These are phyloP conservation scores for Fusarium proliferatum DNA, from an alignment of 2,329 filamentous ascomycete genomes.

Conservation along the genomic window DNA sequence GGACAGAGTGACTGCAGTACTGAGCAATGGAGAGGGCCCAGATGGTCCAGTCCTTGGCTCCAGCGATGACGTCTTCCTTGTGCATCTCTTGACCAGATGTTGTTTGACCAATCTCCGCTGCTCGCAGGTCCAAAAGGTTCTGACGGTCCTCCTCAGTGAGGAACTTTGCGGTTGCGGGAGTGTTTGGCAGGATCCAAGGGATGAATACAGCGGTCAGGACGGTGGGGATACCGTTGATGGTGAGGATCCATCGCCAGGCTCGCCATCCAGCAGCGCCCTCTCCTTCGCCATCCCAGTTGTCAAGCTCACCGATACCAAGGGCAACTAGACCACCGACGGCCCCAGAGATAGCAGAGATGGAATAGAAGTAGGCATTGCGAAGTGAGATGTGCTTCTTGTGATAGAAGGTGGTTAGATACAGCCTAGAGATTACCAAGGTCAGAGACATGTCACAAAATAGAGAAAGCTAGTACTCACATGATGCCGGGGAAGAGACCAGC, in stretches of 20 bases:
- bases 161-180: slow-evolving; percentile 63
- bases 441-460: not conserved
- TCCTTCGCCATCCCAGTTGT: slow-evolving; percentile 43
- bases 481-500: slow-evolving; percentile 64
- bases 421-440: slow-evolving; percentile 11
- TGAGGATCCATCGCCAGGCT: slow-evolving; percentile 77
- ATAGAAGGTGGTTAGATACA: slow-evolving; percentile 72
- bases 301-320: slow-evolving; percentile 63
- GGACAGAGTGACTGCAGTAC: slow-evolving; percentile 72
- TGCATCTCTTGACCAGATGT: slow-evolving; percentile 43
- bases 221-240: slow-evolving; percentile 59
- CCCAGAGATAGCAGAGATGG: slow-evolving; percentile 69
- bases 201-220: slow-evolving; percentile 65
- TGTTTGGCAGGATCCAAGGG: slow-evolving; percentile 69
- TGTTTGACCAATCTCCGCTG: slow-evolving; percentile 55
- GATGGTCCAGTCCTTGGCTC: slow-evolving; percentile 68
- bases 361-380: slow-evolving; percentile 72
- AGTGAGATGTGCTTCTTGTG: slow-evolving; percentile 69
- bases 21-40: slow-evolving; percentile 69
- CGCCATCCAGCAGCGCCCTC: slow-evolving; percentile 65
- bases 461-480: slow-evolving; percentile 38
- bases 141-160: slow-evolving; percentile 45
- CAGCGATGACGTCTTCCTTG: slow-evolving; percentile 40
- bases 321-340: slow-evolving; percentile 73
- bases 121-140: slow-evolving; percentile 64